Evolutionary conservation across 2,329 filamentous ascomycete genomes (phyloP).

Genomic region (Fonsecaea multimorphosa): DNA sequence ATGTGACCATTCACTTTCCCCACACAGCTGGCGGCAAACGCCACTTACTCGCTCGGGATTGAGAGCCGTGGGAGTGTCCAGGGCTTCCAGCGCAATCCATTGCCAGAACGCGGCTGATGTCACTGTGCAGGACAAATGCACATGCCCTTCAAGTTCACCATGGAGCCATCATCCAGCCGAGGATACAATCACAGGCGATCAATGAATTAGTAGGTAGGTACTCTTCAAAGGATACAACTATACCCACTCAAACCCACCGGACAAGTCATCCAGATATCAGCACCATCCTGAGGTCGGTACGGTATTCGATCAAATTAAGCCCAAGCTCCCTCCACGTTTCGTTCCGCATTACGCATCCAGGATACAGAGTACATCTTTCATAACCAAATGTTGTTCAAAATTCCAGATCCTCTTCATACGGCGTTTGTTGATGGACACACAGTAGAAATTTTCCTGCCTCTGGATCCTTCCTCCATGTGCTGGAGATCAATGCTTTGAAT

Average conservation of each 20-base stretch:
- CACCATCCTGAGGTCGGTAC: not conserved
- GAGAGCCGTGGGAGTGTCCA: slow-evolving; percentile 4
- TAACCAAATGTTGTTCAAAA: slow-evolving; percentile 1
- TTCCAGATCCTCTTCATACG: slow-evolving; percentile 33
- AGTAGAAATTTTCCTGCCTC: slow-evolving; percentile 36
- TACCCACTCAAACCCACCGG: not conserved
- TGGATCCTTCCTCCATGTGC: slow-evolving; percentile 37
- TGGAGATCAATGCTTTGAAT: slow-evolving; percentile 38
- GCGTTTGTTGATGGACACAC: slow-evolving; percentile 40
- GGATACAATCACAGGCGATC: not conserved
- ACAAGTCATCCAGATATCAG: not conserved
- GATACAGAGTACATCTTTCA: not conserved
- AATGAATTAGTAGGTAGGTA: too few species aligned
- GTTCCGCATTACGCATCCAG: not conserved
- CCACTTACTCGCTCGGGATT: slow-evolving; percentile 20
- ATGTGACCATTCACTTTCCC: slow-evolving; percentile 15
- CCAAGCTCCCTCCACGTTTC: not conserved
- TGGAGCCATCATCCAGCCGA: not conserved
- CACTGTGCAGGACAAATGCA: slow-evolving; percentile 25
- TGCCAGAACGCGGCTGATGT: slow-evolving; percentile 21
- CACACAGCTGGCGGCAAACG: slow-evolving; percentile 9
- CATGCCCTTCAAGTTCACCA: slow-evolving; percentile 4
- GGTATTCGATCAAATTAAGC: not conserved
- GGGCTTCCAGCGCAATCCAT: not conserved
- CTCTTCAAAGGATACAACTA: not conserved